phyloP scores from a whole-genome alignment of 352 stramenopile genomes.

The Phytophthora nicotianae region DNA sequence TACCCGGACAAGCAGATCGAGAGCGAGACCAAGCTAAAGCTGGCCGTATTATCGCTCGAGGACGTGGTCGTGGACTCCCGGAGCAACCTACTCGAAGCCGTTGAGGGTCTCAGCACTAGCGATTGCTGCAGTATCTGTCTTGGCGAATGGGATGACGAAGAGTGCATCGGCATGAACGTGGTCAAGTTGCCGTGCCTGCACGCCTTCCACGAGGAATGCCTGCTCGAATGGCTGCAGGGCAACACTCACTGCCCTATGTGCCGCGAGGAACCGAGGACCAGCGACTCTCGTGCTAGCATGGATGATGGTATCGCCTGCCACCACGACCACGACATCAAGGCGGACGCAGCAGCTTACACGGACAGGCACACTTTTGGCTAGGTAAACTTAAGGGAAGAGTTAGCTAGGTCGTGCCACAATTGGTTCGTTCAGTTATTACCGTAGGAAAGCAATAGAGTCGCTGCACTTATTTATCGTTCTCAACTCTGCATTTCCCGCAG shows the following conservation, averaged over 20 bases:
- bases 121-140: constrained; percentile 89
- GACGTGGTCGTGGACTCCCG: constrained; percentile 81
- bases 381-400: constrained; percentile 4
- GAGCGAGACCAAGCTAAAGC: constrained; percentile 83
- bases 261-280: constrained; percentile 59
- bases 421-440: constrained; percentile 28
- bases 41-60: constrained; percentile 81
- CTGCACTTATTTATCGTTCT: constrained; percentile 25
- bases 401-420: not conserved
- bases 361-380: constrained; percentile 25
- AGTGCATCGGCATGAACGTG: constrained; percentile 81
- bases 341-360: constrained; percentile 6
- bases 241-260: constrained; percentile 88
- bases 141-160: constrained; percentile 80
- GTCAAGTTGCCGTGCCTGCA: constrained; percentile 86
- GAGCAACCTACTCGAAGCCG: constrained; percentile 62
- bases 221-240: constrained; percentile 86
- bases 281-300: constrained; percentile 7
- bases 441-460: constrained; percentile 41
- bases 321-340: constrained; percentile 12
- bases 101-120: constrained; percentile 47
- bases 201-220: constrained; percentile 86
- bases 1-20: constrained; percentile 89
- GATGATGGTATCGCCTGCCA: constrained; percentile 12
- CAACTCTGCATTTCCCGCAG: not conserved